Evolutionary conservation across 305 asterid genomes (phyloP), one percentile per base, ranked within the genome.

Genomic region (Coffea humblotiana): DNA sequence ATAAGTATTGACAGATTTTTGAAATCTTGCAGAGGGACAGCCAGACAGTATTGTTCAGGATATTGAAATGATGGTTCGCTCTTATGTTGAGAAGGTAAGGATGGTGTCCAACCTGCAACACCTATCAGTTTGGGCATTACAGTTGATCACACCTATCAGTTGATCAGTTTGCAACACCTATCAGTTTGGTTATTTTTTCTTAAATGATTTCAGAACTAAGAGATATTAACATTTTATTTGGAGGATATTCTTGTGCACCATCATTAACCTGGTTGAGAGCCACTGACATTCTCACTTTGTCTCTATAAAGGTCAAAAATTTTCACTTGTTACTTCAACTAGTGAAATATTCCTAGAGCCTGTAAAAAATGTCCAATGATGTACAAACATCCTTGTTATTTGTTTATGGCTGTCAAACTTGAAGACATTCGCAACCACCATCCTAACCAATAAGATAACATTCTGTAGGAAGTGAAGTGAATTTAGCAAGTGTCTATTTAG

Each of bases 31-130:
- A 95, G 98, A 95, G 93, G 99, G 99, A 86, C 99, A 95, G 77
- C 86, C 92, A 60, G 99, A 95, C 43, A 85, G 84, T 79, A 93
- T 95, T 35, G 99, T 95, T 71, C 91, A 95, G 88, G 99, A 95
- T 87, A 95, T 95, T 71, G 99, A 95, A 90, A 92, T 76, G 87
- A 95, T 95, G 99, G 99, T 95, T 77, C 98, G 98, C 58, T 90
- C 97, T 86, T 95, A 95, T 76, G 99, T 95, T 88, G 98, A 90
- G 83, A 95, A 95, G 96, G 98, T 95, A 89, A 68, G 86, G 69
- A 71, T 18, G 63, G 43, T 78, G 60, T 73, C 76, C 77, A 77
- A 27, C 74, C 48, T 51, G 49, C 75, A 79, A 68, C 43, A 81
- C 21, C 23, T 49, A 48, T 27, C 19, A 56, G 48, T 80, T 16